Base-by-base conservation (phyloP, 2,329 filamentous ascomycete genomes). In the Aspergillus neoniger region DNA sequence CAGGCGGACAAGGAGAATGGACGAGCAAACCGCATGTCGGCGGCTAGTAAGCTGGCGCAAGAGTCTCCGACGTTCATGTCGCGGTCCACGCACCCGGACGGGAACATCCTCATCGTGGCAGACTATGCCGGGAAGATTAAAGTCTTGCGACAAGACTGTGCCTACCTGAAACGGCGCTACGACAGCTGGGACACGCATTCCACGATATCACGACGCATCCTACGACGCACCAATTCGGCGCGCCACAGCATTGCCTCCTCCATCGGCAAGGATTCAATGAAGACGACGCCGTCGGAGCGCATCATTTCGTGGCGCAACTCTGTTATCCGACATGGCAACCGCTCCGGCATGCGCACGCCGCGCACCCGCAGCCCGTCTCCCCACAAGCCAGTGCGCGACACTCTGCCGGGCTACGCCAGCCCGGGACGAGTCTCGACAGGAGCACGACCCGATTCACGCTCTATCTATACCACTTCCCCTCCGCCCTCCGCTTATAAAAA, bases 141-240 rank as follows among this genome's bases (percentile, higher is more conserved):
- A 73, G 90, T 98, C 0, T 97, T 97, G 72, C 86, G 95, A 19
- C 94, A 98, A 75, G 95, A 99, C 73, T 97, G 94, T 72, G 95
- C 94, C 0, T 91, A 85, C 68, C 77, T 83, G 52, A 96, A 96
- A 76, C 88, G 94, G 5, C 84, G 86, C 58, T 85, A 88, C 59
- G 91, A 92, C 58, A 85, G 83, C 39, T 94, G 89, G 89, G 92
- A 96, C 67, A 87, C 88, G 0, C 84, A 85, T 1, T 94, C 90
- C 15, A 86, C 86, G 7, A 90, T 96, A 68, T 92, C 91, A 9
- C 87, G 86, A 65, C 88, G 86, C 67, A 77, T 91, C 50, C 76
- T 84, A 12, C 73, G 76, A 9, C 77, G 81, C 47, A 83, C 83
- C 23, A 86, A 85, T 36, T 81, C 91, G 1, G 76, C 83, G 1